A percentile compares a stretch with the other conserved stretches of the same genome.
These are phyloP conservation scores for Quercus robur DNA, from an alignment of 306 rosid genomes.

Conservation along the genomic window DNA sequence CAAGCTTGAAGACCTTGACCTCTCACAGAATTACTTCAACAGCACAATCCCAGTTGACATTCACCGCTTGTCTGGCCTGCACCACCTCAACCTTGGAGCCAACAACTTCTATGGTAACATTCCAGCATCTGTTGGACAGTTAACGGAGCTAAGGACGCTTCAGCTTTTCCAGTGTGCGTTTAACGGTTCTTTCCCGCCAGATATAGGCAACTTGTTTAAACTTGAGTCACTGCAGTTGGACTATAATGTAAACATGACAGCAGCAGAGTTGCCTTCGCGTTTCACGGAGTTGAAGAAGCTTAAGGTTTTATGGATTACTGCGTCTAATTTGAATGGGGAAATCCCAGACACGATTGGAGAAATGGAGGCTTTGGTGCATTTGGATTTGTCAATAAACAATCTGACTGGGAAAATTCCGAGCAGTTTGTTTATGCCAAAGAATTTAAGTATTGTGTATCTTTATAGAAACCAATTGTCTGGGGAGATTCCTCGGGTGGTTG, in stretches of 20 bases:
- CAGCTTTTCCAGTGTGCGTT: constrained; percentile 18
- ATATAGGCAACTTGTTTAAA: constrained; percentile 55
- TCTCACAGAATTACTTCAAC: constrained; percentile 43
- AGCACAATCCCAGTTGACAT: constrained; percentile 53
- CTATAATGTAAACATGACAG: constrained; percentile 1
- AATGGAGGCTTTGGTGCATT: constrained; percentile 41
- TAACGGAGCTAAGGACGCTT: constrained; percentile 39
- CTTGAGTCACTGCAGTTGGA: constrained; percentile 38
- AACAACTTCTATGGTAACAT: constrained; percentile 51
- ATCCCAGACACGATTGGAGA: constrained; percentile 55
- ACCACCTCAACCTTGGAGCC: constrained; percentile 37
- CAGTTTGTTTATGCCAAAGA: constrained; percentile 42
- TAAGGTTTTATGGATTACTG: constrained; percentile 28
- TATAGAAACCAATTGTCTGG: constrained; percentile 46
- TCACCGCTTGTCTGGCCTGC: constrained; percentile 32
- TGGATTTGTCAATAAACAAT: constrained; percentile 34
- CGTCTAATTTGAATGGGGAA: constrained; percentile 44
- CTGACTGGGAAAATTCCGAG: constrained; percentile 53
- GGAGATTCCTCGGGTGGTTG: constrained; percentile 45
- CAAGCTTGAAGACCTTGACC: constrained; percentile 43
- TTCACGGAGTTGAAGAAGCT: constrained; percentile 50
- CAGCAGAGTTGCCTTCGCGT: constrained; percentile 31
- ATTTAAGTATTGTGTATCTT: constrained; percentile 38
- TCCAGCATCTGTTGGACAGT: constrained; percentile 46
- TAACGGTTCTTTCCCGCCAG: constrained; percentile 48